Evolutionary conservation across 148 eudicot genomes (phyloP).

Genomic region (Fagopyrum tataricum): DNA sequence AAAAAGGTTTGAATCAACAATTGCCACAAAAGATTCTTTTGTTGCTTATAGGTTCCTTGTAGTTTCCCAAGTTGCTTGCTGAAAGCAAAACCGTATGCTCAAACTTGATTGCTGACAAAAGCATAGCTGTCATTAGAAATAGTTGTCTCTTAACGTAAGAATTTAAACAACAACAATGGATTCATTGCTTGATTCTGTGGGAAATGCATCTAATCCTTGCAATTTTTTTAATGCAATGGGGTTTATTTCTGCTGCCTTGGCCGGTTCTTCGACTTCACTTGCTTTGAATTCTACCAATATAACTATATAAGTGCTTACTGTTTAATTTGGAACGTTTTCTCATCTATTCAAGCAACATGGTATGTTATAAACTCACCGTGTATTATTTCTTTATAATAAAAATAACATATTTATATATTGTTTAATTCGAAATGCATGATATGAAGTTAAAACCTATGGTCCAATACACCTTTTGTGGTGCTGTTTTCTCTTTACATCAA

Average conservation of each 20-base stretch:
- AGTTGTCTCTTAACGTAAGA: not conserved
- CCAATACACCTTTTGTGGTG: too few species aligned
- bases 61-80: not conserved
- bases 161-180: not conserved
- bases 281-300: not conserved
- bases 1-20: not conserved
- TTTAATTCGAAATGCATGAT: too few species aligned
- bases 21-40: not conserved
- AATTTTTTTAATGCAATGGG: not conserved
- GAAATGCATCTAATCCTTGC: not conserved
- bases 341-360: too few species aligned
- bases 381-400: too few species aligned
- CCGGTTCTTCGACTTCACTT: not conserved
- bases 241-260: not conserved
- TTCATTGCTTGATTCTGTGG: not conserved
- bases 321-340: too few species aligned
- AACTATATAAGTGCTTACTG: too few species aligned
- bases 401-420: too few species aligned
- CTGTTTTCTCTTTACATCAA: too few species aligned
- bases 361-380: too few species aligned
- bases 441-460: too few species aligned
- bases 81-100: conserved; percentile 3
- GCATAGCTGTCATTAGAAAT: not conserved
- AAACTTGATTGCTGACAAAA: conserved; percentile 5
- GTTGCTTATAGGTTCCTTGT: not conserved